These are phyloP conservation scores for Coniochaeta sp. DNA, from an alignment of 2,329 filamentous ascomycete species.

Conservation along the genomic window DNA sequence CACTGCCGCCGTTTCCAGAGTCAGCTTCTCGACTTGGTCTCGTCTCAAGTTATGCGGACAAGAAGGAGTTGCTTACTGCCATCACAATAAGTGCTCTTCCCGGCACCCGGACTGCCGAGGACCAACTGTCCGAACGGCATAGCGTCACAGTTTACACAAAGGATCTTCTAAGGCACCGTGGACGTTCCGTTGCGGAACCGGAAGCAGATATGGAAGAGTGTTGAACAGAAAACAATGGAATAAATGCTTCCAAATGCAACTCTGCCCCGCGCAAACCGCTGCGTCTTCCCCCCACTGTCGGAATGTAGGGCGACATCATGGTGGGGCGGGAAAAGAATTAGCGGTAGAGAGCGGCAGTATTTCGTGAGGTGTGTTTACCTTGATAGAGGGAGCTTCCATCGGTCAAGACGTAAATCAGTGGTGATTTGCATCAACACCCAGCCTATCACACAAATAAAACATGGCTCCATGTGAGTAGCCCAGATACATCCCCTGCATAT, in stretches of 20 bases:
- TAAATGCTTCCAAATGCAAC: neutral
- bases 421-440: neutral
- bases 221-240: neutral
- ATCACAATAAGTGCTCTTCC: slow-evolving; percentile 98
- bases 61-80: slow-evolving; percentile 54
- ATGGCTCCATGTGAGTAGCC: slow-evolving; percentile 33
- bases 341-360: slow-evolving; percentile 14
- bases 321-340: slow-evolving; percentile 7
- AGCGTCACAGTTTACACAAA: neutral
- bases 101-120: slow-evolving; percentile 87
- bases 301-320: slow-evolving; percentile 1
- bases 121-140: slow-evolving; percentile 71
- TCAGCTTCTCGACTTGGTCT: neutral
- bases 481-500: neutral
- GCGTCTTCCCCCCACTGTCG: neutral
- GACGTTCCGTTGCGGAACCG: neutral
- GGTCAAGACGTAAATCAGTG: neutral
- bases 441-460: slow-evolving; percentile 5
- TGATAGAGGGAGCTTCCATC: neutral
- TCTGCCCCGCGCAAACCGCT: slow-evolving; percentile 9
- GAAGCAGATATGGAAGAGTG: neutral
- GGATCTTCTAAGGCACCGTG: neutral
- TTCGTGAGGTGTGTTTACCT: slow-evolving; percentile 11
- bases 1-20: slow-evolving; percentile 42
- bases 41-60: neutral